Conservation (phyloP, 441 rosid species). For the Aleurites moluccanus region DNA sequence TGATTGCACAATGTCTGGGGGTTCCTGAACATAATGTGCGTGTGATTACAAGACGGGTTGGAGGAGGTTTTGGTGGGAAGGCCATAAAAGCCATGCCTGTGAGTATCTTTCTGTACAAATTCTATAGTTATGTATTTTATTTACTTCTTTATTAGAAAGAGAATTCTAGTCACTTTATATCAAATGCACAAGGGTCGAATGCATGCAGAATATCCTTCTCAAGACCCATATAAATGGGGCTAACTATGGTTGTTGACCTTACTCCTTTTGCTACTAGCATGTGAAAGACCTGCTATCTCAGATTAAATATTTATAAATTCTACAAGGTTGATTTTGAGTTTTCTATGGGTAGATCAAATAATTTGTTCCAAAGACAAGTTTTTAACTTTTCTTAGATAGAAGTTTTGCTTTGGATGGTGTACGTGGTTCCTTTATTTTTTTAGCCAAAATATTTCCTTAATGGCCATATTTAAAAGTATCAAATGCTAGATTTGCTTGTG, state of each 20-base stretch:
- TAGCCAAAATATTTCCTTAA: not conserved
- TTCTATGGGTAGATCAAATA: not conserved
- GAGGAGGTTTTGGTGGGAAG: conserved; percentile 98
- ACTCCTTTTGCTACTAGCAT: not conserved
- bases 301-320: not conserved
- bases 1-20: conserved; percentile 74
- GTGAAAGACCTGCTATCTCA: not conserved
- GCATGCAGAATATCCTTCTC: not conserved
- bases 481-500: too few species aligned
- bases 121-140: not conserved
- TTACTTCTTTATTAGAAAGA: not conserved
- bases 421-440: not conserved
- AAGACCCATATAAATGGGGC: not conserved
- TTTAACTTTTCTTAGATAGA: not conserved
- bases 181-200: not conserved
- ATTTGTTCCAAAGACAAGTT: not conserved
- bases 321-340: not conserved
- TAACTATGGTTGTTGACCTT: not conserved
- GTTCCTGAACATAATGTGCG: conserved; percentile 81
- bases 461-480: not conserved
- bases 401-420: not conserved
- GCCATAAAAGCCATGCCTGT: conserved; percentile 66
- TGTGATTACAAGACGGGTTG: conserved; percentile 81
- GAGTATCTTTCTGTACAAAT: conserved; percentile 31
- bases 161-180: not conserved